Evolutionary conservation across 768 basidiomycete species (phyloP), one percentile per base, ranked within the genome.

Genomic region (Suillus decipiens): DNA sequence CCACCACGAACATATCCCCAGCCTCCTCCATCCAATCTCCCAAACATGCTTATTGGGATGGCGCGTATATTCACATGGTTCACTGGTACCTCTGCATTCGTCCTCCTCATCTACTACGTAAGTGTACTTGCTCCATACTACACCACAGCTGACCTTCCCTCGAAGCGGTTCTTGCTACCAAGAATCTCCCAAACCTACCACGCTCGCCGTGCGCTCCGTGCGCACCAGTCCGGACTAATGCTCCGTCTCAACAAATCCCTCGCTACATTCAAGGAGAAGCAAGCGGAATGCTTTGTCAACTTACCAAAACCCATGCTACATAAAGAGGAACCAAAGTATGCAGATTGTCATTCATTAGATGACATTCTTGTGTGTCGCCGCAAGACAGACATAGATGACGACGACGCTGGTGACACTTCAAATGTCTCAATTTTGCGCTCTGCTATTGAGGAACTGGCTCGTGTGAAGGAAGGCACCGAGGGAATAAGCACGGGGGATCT

Each of bases 1-100:
- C 90, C 90, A 22, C 89, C 90, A 0, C 82, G 89, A 66, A 86
- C 87, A 55, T 93, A 93, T 68, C 90, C 90, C 4, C 84, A 83
- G 64, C 82, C 80, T 12, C 84, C 86, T 5, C 89, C 89, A 3
- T 92, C 90, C 3, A 85, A 83, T 67, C 75, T 93, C 1, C 90
- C 90, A 0, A 80, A 81, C 51, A 80, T 92, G 43, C 76, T 93
- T n/a, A 72, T 86, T 12, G 89, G 87, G 3, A 74, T 87, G 19
- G 74, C 79, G 31, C 82, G 89, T 48, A 74, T 91, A 22, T 81
- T 89, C 57, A 76, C 77, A 8, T 93, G 90, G 92, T 70, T 90
- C 61, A 79, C 82, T 1, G 88, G 91, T 6, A 82, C 88, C 11
- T 86, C 88, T 51, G 82, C 85, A 1, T 73, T 80, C 1, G 70